Evolutionary conservation across 73 alveolate species (phyloP), one percentile per base, ranked within the genome.

Genomic region (Loxodes magnus): DNA sequence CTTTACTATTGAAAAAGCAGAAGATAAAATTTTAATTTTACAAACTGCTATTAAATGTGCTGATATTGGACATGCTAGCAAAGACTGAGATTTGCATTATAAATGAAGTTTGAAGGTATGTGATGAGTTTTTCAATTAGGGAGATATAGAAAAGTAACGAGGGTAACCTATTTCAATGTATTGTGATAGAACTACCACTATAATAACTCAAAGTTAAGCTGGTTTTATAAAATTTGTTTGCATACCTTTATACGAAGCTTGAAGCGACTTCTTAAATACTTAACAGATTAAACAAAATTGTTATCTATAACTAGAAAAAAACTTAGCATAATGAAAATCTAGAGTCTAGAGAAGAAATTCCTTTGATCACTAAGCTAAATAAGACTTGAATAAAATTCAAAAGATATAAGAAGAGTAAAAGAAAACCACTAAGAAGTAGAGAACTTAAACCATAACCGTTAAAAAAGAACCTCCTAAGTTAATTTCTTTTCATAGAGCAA

Each of bases 181-280:
- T 23, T 82, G 90, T 63, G 98, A 93, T 69, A 85, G 98, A 67
- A 56, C 83, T 53, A 90, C 91, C 29, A 85, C 92, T 14, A 89
- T 84, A 54, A 44, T 80, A 6, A 92, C 88, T 21, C 75, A 82
- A 62, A 64, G 91, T 5, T 83, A 88, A 70, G 70, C 92, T 19
- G 96, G 99, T 22, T 93, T 88, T 67, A 81, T 89, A 22, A 90
- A 89, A 43, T 88, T 68, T 69, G 79, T 93, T 35, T 92, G 77
- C 46, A 7, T 63, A 34, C 95, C 96, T 17, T 74, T 57, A 31
- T 83, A 57, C 51, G 73, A 65, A 17, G 72, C 77, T 17, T 19
- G 79, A 15, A 34, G 39, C 15, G 28, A 20, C 27, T 39, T 62
- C 51, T 39, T 46, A 33, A 19, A 4, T 9, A 51, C 46, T 23